Evolutionary conservation across 192 early-diverging fungal genomes (phyloP), one percentile per base, ranked within the genome.

Genomic region (Umbelopsis ramanniana): DNA sequence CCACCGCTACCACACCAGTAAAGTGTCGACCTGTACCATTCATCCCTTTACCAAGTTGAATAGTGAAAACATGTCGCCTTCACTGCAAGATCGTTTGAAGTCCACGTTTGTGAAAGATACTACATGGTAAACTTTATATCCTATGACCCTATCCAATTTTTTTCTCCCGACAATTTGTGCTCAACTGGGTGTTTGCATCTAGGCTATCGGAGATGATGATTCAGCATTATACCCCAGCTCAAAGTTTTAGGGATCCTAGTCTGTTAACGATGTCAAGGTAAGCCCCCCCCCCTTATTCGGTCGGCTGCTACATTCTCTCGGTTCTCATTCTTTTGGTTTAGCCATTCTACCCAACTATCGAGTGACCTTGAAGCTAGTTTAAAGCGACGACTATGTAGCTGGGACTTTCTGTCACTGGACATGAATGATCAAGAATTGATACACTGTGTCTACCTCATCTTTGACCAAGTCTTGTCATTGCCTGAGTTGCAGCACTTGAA

Each of bases 341-440:
- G 12, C 33, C 33, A n/a, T 12, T 37, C 23, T 19, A 5, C 24
- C n/a, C n/a, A 6, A 29, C n/a, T 55, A 26, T 26, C 48, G 68
- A 54, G 82, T 77, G 86, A 87, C 19, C 70, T 75, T 26, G 72
- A 71, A 15, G 73, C 67, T 23, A 22, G 63, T 70, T 81, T 91
- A 33, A 89, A 87, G 37, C 73, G 69, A 24, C 79, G 81, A 69
- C 72, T 93, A 4, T 76, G 87, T 22, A 87, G 88, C 21, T 93
- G 92, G 92, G 84, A 88, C 38, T 91, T 92, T 75, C 74, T 81
- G 71, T 88, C 92, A 9, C 85, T 88, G 67, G 85, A 90, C 53
- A 74, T 93, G 40, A 75, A 76, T 22, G 80, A 87, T 46, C 80
- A 84, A 35, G 90, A 93, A 55, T 75, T 92, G 67, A 82, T 93